Evolutionary conservation across 805 yeast genomes (phyloP).

Genomic region (Wickerhamiella brachini): DNA sequence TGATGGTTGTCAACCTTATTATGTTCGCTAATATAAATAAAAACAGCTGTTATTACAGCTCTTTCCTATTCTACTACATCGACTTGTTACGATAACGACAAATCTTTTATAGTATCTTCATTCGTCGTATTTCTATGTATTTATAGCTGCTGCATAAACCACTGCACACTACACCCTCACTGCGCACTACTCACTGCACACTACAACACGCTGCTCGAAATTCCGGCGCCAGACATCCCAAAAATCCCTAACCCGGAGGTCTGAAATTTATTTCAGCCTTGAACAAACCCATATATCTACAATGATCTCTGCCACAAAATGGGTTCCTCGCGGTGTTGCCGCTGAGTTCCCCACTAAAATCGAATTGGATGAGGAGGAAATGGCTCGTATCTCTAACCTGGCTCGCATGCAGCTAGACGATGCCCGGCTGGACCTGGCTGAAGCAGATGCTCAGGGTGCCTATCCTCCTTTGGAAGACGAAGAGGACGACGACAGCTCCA

Average conservation of each 20-base stretch:
- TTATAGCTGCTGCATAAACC: too few relatives aligned
- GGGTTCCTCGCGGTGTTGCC: conserved; percentile 96
- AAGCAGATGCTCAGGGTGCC: conserved; percentile 24
- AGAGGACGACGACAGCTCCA: conserved; percentile 7
- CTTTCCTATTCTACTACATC: too few relatives aligned
- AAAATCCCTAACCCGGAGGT: not conserved
- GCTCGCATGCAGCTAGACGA: conserved; percentile 73
- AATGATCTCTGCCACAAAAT: conserved; percentile 66
- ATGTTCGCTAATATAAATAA: too few relatives aligned
- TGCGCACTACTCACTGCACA: too few relatives aligned
- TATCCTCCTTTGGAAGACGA: conserved; percentile 8
- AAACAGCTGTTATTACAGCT: too few relatives aligned
- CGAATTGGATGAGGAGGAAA: conserved; percentile 80
- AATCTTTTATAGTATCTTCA: too few relatives aligned
- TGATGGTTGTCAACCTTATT: too few relatives aligned
- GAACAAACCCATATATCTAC: too few relatives aligned
- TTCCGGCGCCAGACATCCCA: not conserved
- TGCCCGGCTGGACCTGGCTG: conserved; percentile 51
- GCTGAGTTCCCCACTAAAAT: conserved; percentile 84
- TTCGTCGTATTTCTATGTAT: too few relatives aligned
- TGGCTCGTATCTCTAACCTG: conserved; percentile 76
- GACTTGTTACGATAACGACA: too few relatives aligned
- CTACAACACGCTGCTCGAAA: not conserved
- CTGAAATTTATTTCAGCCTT: not conserved
- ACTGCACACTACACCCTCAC: too few relatives aligned